A percentile compares a stretch with the other conserved stretches of the same genome.
Evolutionary conservation across 768 basidiomycete genomes (phyloP).

Genomic region (Collybia sp.): DNA sequence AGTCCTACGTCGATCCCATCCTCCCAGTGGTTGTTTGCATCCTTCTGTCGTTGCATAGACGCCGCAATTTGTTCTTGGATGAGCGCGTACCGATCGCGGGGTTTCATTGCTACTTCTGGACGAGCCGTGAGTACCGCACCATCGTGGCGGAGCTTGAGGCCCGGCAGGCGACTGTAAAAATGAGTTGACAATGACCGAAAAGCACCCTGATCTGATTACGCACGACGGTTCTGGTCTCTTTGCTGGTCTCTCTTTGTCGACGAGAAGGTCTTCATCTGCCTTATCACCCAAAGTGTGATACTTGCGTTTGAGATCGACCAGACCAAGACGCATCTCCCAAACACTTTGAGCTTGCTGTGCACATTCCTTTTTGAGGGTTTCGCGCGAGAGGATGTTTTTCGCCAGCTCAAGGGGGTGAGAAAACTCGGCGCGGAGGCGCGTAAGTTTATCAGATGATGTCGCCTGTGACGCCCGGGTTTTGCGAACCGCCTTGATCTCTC

Average conservation of each 20-base stretch:
- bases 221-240: constrained; percentile 52
- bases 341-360: constrained; percentile 54
- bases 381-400: constrained; percentile 61
- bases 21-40: constrained; percentile 80
- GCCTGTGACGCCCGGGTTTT: constrained; percentile 93
- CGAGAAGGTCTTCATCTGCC: constrained; percentile 66
- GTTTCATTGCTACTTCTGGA: constrained; percentile 49
- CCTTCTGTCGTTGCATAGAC: constrained; percentile 59
- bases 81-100: constrained; percentile 57
- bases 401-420: constrained; percentile 70
- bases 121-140: constrained; percentile 38
- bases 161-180: constrained; percentile 35
- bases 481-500: constrained; percentile 89
- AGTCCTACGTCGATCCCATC: constrained; percentile 74
- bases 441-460: constrained; percentile 84
- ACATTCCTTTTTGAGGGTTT: constrained; percentile 69
- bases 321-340: constrained; percentile 73
- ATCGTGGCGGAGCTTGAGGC: constrained; percentile 49
- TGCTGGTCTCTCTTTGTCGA: constrained; percentile 63
- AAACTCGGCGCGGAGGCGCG: constrained; percentile 77
- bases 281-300: constrained; percentile 56
- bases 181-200: neutral
- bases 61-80: constrained; percentile 63
- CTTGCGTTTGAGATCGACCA: constrained; percentile 79
- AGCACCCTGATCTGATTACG: constrained; percentile 7